These are phyloP conservation scores for Toxicodendron radicans DNA, from an alignment of 345 rosid genomes.

Conservation along the genomic window DNA sequence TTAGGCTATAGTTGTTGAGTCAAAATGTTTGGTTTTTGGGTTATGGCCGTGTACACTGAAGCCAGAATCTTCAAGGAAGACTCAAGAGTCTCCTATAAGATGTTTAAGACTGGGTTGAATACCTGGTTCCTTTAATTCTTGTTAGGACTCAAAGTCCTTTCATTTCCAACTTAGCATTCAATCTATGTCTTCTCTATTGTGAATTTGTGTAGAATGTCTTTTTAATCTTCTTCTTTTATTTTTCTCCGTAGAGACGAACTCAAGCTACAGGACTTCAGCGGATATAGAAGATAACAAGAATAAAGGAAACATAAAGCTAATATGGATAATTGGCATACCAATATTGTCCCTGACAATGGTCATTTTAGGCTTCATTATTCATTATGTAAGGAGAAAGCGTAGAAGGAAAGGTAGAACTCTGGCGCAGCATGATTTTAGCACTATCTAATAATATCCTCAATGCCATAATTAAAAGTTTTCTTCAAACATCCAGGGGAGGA, in stretches of 20 bases:
- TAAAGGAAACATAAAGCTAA: background rate
- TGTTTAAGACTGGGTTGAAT: too few relatives aligned
- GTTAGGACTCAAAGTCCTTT: too few relatives aligned
- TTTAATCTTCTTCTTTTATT: background rate
- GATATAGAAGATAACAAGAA: background rate
- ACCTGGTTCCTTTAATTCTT: too few relatives aligned
- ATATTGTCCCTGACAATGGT: background rate
- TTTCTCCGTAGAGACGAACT: background rate
- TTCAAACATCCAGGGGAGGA: slow-evolving; percentile 8
- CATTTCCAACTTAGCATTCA: too few relatives aligned
- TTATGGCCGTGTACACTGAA: too few relatives aligned
- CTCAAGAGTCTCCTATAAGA: too few relatives aligned
- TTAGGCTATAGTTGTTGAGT: too few relatives aligned
- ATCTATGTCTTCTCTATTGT: too few relatives aligned
- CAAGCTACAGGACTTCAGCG: background rate
- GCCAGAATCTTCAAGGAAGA: too few relatives aligned
- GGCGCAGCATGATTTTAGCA: background rate
- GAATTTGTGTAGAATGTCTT: too few relatives aligned
- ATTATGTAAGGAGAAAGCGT: background rate
- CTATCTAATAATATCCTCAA: background rate
- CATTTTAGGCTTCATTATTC: background rate
- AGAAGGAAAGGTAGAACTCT: slow-evolving; percentile 4
- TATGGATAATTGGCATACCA: slow-evolving; percentile 6
- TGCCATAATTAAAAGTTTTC: background rate
- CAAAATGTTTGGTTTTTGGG: too few relatives aligned